These are phyloP conservation scores for Coniferiporia sulphurascens DNA, from an alignment of 1,284 basidiomycete species.

Conservation along the genomic window DNA sequence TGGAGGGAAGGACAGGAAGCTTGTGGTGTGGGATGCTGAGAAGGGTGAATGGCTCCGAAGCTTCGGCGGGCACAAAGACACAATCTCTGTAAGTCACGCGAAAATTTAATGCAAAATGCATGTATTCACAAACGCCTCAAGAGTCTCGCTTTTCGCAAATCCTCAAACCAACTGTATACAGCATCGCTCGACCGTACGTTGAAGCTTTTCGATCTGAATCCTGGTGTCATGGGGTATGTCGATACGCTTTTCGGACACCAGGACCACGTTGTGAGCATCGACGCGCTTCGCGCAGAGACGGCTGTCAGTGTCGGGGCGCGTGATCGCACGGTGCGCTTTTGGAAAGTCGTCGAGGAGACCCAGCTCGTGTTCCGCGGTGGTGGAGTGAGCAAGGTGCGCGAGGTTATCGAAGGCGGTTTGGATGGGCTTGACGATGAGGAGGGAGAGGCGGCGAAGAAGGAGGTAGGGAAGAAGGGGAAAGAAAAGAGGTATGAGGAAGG, in stretches of 20 bases:
- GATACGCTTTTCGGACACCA: slow-evolving; percentile 99
- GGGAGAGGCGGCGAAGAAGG: slow-evolving; percentile 28
- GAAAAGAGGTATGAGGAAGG: slow-evolving; percentile 78
- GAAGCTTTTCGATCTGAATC: slow-evolving; percentile 84
- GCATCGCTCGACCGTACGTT: slow-evolving; percentile 89
- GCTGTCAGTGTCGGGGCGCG: slow-evolving; percentile 86
- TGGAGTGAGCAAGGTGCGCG: slow-evolving; percentile 71
- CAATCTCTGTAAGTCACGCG: slow-evolving; percentile 64
- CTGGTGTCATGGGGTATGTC: slow-evolving; percentile 81
- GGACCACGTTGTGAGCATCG: slow-evolving; percentile 77
- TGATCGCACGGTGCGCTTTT: slow-evolving; percentile 90
- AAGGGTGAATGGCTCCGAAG: slow-evolving; percentile 70
- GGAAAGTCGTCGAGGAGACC: slow-evolving; percentile 96
- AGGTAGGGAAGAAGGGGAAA: slow-evolving; percentile 32
- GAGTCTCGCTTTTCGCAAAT: slow-evolving; percentile 78
- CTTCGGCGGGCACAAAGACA: slow-evolving; percentile 82
- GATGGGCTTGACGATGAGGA: slow-evolving; percentile 43
- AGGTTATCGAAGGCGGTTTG: slow-evolving; percentile 77
- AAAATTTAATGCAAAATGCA: background rate
- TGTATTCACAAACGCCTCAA: slow-evolving; percentile 28
- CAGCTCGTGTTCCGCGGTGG: slow-evolving; percentile 96
- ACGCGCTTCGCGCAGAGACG: slow-evolving; percentile 78
- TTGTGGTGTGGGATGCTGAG: slow-evolving; percentile 83
- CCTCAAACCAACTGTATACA: slow-evolving; percentile 82
- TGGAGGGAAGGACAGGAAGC: slow-evolving; percentile 76